Conservation (phyloP, 2,329 filamentous ascomycete genomes). For the Daldinia eschscholtzii region DNA sequence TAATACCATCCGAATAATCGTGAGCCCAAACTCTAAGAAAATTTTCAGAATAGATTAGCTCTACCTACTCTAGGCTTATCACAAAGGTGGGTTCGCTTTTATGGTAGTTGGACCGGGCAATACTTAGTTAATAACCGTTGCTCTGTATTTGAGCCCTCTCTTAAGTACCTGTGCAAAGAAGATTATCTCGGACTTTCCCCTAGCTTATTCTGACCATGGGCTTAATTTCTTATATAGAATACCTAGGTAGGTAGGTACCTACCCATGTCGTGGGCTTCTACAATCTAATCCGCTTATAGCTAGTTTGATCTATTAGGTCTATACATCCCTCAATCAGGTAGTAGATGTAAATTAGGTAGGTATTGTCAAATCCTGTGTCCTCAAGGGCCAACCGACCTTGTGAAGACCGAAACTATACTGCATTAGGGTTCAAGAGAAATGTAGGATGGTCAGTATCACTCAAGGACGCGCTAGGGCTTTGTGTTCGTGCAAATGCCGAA, state of each 20-base stretch:
- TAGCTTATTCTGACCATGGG: neutral
- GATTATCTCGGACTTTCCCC: neutral
- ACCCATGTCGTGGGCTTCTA: neutral
- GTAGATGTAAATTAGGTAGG: neutral
- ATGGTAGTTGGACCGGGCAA: neutral
- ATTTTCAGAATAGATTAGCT: neutral
- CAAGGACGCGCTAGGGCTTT: neutral
- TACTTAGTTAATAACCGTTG: neutral
- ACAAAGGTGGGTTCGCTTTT: neutral
- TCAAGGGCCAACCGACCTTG: neutral
- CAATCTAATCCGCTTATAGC: neutral
- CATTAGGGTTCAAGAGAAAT: neutral
- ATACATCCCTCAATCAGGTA: neutral
- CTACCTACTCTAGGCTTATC: neutral
- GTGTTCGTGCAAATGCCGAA: neutral
- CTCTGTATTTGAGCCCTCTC: neutral
- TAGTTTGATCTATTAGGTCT: neutral
- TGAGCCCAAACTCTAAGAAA: neutral
- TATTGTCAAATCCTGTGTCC: neutral
- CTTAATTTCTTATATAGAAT: neutral
- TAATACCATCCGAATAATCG: neutral
- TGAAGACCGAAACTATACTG: neutral
- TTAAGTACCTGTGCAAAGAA: neutral
- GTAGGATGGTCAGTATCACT: neutral
- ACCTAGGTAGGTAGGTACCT: neutral